These are phyloP conservation scores for Panellus pusillus DNA, from an alignment of 768 basidiomycete genomes.

Conservation along the genomic window DNA sequence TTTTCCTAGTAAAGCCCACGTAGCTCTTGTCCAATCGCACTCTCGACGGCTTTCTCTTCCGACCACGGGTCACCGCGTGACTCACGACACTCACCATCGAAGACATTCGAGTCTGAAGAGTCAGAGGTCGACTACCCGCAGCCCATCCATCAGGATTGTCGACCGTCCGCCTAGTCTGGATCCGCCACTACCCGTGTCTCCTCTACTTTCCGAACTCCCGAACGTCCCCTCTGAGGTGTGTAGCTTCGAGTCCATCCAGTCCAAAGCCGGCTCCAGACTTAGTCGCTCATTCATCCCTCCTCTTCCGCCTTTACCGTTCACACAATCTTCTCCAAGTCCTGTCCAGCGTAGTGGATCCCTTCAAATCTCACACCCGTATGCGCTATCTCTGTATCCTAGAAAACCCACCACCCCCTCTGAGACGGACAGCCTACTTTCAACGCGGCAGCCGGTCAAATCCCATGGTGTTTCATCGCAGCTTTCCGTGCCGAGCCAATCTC, in stretches of 20 bases:
- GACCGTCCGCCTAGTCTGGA: slow-evolving; percentile 18
- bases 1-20: slow-evolving; percentile 21
- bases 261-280: slow-evolving; percentile 11
- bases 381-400: slow-evolving; percentile 23
- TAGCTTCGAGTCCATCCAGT: slow-evolving; percentile 6
- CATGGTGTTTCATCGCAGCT: too few species aligned
- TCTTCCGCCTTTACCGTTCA: slow-evolving; percentile 15
- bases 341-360: slow-evolving; percentile 11
- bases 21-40: slow-evolving; percentile 4
- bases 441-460: neutral
- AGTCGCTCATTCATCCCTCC: slow-evolving; percentile 19
- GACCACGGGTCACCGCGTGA: slow-evolving; percentile 19
- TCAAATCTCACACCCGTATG: slow-evolving; percentile 33
- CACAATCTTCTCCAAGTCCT: slow-evolving; percentile 2
- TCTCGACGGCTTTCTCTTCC: slow-evolving; percentile 35
- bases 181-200: slow-evolving; percentile 22
- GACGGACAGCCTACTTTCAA: slow-evolving; percentile 1
- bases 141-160: slow-evolving; percentile 28
- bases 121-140: slow-evolving; percentile 21
- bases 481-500: neutral
- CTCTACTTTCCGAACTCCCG: slow-evolving; percentile 3
- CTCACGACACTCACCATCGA: slow-evolving; percentile 18
- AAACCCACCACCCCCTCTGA: slow-evolving; percentile 10
- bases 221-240: slow-evolving; percentile 5
- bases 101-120: slow-evolving; percentile 29